A percentile compares a stretch with the other conserved stretches of the same genome.
Evolutionary conservation across 495 filamentous ascomycete species (phyloP).

Genomic region (Penicillium daleae): DNA sequence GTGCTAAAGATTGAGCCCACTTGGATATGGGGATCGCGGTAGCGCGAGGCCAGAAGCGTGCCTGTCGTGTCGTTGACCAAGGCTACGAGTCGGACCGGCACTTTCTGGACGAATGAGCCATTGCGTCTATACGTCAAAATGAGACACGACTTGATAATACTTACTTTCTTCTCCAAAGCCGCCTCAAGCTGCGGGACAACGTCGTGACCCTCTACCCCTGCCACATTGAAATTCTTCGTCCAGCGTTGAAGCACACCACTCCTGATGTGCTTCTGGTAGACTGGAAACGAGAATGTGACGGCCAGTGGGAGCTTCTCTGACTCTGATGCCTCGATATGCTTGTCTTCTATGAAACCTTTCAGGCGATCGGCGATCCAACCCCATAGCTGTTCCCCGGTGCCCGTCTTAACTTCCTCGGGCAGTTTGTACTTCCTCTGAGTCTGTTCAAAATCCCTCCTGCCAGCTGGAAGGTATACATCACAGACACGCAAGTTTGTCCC

Average conservation of each 20-base stretch:
- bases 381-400: constrained; percentile 82
- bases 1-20: constrained; percentile 97
- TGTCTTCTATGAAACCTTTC: constrained; percentile 80
- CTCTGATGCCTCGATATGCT: constrained; percentile 61
- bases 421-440: constrained; percentile 91
- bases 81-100: constrained; percentile 84
- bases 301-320: constrained; percentile 68
- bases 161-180: constrained; percentile 71
- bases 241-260: constrained; percentile 89
- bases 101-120: constrained; percentile 51
- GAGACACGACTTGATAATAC: background rate
- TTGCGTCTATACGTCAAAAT: background rate
- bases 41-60: constrained; percentile 88
- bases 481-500: constrained; percentile 95
- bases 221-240: constrained; percentile 95
- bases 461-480: constrained; percentile 78
- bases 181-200: constrained; percentile 87
- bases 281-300: constrained; percentile 95
- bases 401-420: constrained; percentile 84
- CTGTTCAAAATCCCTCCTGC: constrained; percentile 88
- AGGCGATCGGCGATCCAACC: constrained; percentile 90
- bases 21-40: constrained; percentile 79
- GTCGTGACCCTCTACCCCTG: constrained; percentile 87
- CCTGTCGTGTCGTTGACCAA: constrained; percentile 96
- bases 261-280: constrained; percentile 84